phyloP scores from a whole-genome alignment of 2,329 filamentous ascomycete genomes.

The Trichoderma sp. region DNA sequence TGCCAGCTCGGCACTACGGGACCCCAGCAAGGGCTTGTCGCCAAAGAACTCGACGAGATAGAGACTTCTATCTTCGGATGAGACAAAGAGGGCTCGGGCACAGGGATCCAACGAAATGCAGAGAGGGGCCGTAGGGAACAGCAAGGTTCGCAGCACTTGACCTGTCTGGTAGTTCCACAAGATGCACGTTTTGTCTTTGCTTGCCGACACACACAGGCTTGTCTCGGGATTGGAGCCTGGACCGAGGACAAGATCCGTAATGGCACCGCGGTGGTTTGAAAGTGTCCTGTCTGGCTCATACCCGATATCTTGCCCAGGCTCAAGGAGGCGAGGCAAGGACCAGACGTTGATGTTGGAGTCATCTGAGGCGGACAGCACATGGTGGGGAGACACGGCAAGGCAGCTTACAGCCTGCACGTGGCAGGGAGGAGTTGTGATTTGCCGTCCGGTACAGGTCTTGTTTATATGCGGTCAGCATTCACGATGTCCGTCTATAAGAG shows the following conservation, averaged over 20 bases:
- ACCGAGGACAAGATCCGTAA: constrained; percentile 65
- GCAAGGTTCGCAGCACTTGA: constrained; percentile 74
- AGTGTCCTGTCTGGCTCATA: constrained; percentile 76
- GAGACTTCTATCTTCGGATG: constrained; percentile 77
- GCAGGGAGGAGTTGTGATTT: constrained; percentile 73
- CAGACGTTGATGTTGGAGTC: constrained; percentile 93
- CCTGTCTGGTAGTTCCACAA: constrained; percentile 91
- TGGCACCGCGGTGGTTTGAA: constrained; percentile 72
- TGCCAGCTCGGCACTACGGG: constrained; percentile 54
- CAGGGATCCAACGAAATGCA: constrained; percentile 79
- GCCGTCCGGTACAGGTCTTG: constrained; percentile 72
- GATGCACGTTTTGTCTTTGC: constrained; percentile 84
- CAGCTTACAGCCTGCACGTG: constrained; percentile 81
- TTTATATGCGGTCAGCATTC: constrained; percentile 32
- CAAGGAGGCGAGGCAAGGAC: constrained; percentile 75
- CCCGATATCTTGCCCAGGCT: constrained; percentile 55
- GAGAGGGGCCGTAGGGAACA: constrained; percentile 73
- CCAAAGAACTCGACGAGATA: constrained; percentile 75
- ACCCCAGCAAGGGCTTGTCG: constrained; percentile 58
- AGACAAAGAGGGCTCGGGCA: constrained; percentile 78
- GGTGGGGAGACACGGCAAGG: constrained; percentile 70
- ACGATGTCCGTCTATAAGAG: background rate
- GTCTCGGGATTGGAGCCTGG: constrained; percentile 68
- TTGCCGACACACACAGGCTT: constrained; percentile 81
- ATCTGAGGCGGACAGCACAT: constrained; percentile 75